phyloP scores from a whole-genome alignment of 768 basidiomycete genomes.

The Mycena leptocephala region DNA sequence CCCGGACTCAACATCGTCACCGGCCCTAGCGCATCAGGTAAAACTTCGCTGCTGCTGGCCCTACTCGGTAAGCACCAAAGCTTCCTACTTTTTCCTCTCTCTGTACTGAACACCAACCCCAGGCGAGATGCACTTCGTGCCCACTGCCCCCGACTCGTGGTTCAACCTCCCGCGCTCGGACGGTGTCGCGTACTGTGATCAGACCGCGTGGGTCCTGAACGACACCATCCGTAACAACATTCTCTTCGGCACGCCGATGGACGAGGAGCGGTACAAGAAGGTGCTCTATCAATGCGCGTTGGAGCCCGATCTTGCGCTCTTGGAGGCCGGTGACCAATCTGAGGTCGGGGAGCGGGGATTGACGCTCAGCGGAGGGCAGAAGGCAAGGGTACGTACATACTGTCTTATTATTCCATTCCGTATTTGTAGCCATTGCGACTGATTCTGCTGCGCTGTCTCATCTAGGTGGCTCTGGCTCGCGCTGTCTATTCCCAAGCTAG shows the following conservation, averaged over 20 bases:
- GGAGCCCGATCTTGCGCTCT: constrained; percentile 78
- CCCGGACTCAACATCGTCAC: constrained; percentile 68
- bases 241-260: constrained; percentile 83
- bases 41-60: constrained; percentile 73
- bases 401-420: no score
- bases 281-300: constrained; percentile 84
- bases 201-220: not conserved
- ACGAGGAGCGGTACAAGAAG: constrained; percentile 85
- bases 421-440: not conserved
- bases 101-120: not conserved
- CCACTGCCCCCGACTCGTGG: not conserved
- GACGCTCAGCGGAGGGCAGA: constrained; percentile 57
- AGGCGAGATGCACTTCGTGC: not conserved
- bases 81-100: not conserved
- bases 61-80: not conserved
- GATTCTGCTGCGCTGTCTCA: not conserved
- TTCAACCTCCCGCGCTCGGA: not conserved
- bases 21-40: constrained; percentile 55
- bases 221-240: constrained; percentile 82
- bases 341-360: constrained; percentile 69
- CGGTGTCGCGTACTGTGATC: not conserved
- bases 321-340: constrained; percentile 48
- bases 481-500: constrained; percentile 58
- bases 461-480: not conserved
- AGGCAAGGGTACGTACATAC: constrained; percentile 53